Base-by-base conservation (phyloP, 139 green algal genomes). In the Parachlorella kessleri region DNA sequence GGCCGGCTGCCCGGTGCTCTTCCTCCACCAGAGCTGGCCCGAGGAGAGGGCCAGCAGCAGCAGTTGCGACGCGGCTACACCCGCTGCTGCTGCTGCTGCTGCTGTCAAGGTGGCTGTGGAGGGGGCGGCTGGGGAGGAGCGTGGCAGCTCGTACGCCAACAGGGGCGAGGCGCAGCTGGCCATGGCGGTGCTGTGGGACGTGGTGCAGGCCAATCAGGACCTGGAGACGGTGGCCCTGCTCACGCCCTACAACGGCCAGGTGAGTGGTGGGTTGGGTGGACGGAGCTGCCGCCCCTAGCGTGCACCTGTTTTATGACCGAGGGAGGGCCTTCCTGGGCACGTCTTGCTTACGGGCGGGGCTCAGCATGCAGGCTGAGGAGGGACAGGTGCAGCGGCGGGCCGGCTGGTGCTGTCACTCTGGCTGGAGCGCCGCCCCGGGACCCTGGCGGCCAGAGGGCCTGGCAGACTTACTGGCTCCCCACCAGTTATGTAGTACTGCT, bases 181-280 rank as follows among this genome's bases (percentile, higher is more conserved):
- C 1, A 54, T 96, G 54, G 40, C 82, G 83, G 80, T 72, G 59
- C 70, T 77, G n/a, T 14, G 72, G 42, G 35, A 30, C 8, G 42
- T 83, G 24, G 53, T 82, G 21, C 28, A 79, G 74, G 63, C 37
- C 5, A 80, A 80, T 68, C 80, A 75, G 1, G 82, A 89, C 70
- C 76, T 92, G 48, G 18, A 37, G 32, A 91, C 77, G 33, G 83
- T 89, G 1, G 93, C 93, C n/a, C 85, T 97, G 21, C 82, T 97
- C 21, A 94, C 93, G 26, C 93, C 93, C 4, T 97, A 97, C 85
- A 84, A 82, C 8, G 92, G 82, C 30, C 92, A 96, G 82, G 83
- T 88, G 41, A 10, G 70, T 1, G 30, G 65, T n/a, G n/a, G n/a
- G n/a, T n/a, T n/a, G n/a, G n/a, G n/a, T n/a, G n/a, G n/a, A n/a